Conservation (phyloP, 805 yeast genomes). For the Cephaloascus fragrans region DNA sequence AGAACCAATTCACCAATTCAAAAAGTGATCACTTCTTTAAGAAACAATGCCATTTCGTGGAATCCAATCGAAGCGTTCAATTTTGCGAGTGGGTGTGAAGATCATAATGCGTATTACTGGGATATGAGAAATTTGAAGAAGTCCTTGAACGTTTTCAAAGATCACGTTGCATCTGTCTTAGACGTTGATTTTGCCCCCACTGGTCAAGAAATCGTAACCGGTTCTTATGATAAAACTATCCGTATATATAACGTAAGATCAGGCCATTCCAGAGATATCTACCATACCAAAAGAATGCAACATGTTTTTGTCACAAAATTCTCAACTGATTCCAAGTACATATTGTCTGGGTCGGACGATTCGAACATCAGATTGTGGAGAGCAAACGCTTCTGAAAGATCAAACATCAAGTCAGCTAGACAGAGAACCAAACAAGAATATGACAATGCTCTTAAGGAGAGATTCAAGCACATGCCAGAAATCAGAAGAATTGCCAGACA, state of each 20-base stretch:
- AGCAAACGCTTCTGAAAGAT: conserved; percentile 73
- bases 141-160: conserved; percentile 80
- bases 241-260: conserved; percentile 66
- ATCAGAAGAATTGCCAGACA: conserved; percentile 83
- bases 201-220: conserved; percentile 92
- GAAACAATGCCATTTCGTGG: conserved; percentile 86
- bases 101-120: conserved; percentile 88
- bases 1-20: conserved; percentile 90
- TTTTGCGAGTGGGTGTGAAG: conserved; percentile 89
- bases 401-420: conserved; percentile 70
- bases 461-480: conserved; percentile 95
- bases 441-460: conserved; percentile 83
- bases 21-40: conserved; percentile 71
- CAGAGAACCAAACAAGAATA: conserved; percentile 81
- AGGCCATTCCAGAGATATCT: conserved; percentile 92
- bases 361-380: conserved; percentile 95
- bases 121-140: conserved; percentile 90
- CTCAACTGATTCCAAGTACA: conserved; percentile 83
- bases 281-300: conserved; percentile 98
- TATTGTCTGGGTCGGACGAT: conserved; percentile 89
- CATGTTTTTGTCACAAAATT: conserved; percentile 76
- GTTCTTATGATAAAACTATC: conserved; percentile 89
- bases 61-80: conserved; percentile 96
- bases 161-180: conserved; percentile 93
- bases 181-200: conserved; percentile 95